Conservation (phyloP, 1,139 yeast genomes). For the Blastobotrys malaysiensis region DNA sequence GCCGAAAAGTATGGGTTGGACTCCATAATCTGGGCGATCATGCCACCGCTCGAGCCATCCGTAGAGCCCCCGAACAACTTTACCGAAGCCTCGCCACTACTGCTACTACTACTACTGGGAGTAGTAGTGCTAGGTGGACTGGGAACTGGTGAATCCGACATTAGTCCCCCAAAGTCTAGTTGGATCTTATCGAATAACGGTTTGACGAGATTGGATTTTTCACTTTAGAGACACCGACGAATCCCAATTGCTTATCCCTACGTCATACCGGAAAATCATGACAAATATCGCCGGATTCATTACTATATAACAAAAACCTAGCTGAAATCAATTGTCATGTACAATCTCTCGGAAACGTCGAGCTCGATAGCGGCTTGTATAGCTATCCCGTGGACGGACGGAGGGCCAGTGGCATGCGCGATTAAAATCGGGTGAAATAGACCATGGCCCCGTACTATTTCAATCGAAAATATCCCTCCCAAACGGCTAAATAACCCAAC, state of each 20-base stretch:
- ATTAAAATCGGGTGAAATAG: too few species aligned
- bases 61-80: neutral
- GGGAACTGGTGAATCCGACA: neutral
- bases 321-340: too few species aligned
- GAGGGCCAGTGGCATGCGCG: too few species aligned
- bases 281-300: too few species aligned
- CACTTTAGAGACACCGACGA: neutral
- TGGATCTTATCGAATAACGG: neutral
- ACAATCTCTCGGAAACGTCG: too few species aligned
- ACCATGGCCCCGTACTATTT: too few species aligned
- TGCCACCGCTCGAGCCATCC: neutral
- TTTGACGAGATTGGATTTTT: neutral
- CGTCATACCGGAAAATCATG: neutral
- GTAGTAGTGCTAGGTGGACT: neutral
- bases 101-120: neutral
- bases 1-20: slow-evolving; percentile 94
- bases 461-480: neutral
- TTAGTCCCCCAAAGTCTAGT: neutral
- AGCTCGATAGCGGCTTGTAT: neutral
- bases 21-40: slow-evolving; percentile 46
- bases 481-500: neutral
- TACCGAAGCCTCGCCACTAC: neutral
- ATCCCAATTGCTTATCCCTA: neutral
- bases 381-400: too few species aligned
- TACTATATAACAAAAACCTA: too few species aligned